phyloP scores from a whole-genome alignment of 208 protist species.

The Trypanosoma melophagium region DNA sequence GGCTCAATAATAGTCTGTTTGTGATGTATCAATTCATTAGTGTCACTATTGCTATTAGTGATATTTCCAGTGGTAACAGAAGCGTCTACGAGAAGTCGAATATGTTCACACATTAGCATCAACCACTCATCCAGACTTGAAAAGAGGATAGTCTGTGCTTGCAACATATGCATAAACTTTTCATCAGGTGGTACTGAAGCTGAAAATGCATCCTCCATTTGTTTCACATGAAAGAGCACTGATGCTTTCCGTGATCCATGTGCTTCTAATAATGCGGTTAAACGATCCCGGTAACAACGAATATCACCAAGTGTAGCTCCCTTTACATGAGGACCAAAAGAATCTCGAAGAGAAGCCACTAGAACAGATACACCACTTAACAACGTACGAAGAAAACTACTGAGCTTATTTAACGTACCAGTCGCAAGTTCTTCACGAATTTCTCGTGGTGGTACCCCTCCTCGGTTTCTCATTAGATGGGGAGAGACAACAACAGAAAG shows the following conservation, averaged over 20 bases:
- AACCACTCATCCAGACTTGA: conserved; percentile 50
- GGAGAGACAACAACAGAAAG: conserved; percentile 13
- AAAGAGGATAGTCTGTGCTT: conserved; percentile 36
- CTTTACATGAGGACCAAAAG: conserved; percentile 34
- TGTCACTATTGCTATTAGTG: not conserved
- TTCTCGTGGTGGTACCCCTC: conserved; percentile 8
- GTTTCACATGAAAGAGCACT: conserved; percentile 35
- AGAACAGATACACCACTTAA: conserved; percentile 58
- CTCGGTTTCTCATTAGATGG: not conserved
- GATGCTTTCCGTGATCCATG: conserved; percentile 43
- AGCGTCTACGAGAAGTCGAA: conserved; percentile 59
- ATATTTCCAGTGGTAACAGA: conserved; percentile 28
- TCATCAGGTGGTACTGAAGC: not conserved
- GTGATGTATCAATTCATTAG: not conserved
- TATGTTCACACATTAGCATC: conserved; percentile 46
- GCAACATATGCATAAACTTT: conserved; percentile 15
- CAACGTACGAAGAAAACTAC: conserved; percentile 41
- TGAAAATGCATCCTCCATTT: conserved; percentile 35
- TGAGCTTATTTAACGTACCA: conserved; percentile 21
- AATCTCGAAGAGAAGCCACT: conserved; percentile 55
- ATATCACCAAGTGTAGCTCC: conserved; percentile 46
- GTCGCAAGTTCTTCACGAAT: conserved; percentile 23
- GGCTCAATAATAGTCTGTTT: conserved; percentile 7
- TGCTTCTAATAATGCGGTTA: conserved; percentile 51
- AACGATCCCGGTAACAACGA: conserved; percentile 53